These are phyloP conservation scores for Colletotrichum acutatum DNA, from an alignment of 2,329 filamentous ascomycete species.

Conservation along the genomic window DNA sequence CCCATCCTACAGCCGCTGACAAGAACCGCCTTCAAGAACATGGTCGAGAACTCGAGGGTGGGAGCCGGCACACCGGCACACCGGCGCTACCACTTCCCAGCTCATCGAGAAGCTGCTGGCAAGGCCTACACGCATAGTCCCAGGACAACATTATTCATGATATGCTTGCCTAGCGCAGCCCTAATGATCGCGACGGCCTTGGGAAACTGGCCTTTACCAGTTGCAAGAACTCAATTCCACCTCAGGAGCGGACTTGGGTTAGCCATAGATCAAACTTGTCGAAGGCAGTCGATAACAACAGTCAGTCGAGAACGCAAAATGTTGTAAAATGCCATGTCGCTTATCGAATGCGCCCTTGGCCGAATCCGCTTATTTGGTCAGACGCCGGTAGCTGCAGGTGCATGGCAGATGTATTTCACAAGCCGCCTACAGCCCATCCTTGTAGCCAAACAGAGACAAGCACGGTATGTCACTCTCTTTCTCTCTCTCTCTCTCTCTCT, in stretches of 20 bases:
- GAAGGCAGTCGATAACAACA: neutral
- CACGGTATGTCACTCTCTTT: neutral
- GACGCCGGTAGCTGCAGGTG: slow-evolving; percentile 28
- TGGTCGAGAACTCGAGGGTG: neutral
- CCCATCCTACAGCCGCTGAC: neutral
- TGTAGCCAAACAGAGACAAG: neutral
- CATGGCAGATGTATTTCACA: slow-evolving; percentile 3
- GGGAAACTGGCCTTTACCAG: neutral
- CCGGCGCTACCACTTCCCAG: neutral
- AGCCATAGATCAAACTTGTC: neutral
- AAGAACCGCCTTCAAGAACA: neutral
- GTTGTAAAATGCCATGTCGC: neutral
- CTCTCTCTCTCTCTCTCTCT: neutral
- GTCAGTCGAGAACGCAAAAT: neutral
- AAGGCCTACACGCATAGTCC: neutral
- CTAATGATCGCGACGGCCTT: slow-evolving; percentile 11
- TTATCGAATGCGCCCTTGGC: neutral
- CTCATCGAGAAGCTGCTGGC: neutral
- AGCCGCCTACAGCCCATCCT: neutral
- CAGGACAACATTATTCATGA: slow-evolving; percentile 1
- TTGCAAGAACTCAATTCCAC: slow-evolving; percentile 18
- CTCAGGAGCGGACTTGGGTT: neutral
- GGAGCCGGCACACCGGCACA: neutral
- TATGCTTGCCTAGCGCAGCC: neutral
- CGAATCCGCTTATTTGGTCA: slow-evolving; percentile 6